Evolutionary conservation across 441 rosid genomes (phyloP), one percentile per base, ranked within the genome.

Genomic region (Croton setiger): DNA sequence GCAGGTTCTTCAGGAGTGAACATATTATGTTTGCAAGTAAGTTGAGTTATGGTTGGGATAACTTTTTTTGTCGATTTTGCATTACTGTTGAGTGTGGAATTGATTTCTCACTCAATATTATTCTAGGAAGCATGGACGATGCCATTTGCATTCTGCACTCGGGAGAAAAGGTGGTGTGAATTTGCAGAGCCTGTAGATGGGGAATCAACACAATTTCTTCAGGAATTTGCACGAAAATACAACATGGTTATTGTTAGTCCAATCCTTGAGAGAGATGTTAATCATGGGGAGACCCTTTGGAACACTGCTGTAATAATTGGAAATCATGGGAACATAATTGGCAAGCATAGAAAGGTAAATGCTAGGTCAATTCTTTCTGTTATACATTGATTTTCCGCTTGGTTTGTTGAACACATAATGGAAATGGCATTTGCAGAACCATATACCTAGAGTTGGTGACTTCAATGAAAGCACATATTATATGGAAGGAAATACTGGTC

Each of bases 401-500:
- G 53, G 44, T 56, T 69, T 72, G 8, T 72, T 61, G n/a, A 62
- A 60, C 31, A 41, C 23, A 63, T 74, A n/a, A 52, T 23, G 35
- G 45, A 35, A 11, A 51, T 20, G 63, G 59, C 55, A 66, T 76
- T 74, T 79, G 77, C 93, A 92, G 98, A 95, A 95, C 73, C 99
- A 95, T 69, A 95, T 95, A 73, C 99, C 99, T 43, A 78, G 99
- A 67, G 98, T 92, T 14, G 99, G 98, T 45, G 98, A 94, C 78
- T 94, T 94, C 81, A 94, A 94, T 37, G 99, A 95, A 84, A 95
- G 99, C 77, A 88, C 98, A 1, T 95, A 95, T 66, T 95, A 92
- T 71, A 92, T 95, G 97, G 99, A 92, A 88, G 99, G 99, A 70
- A 83, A 90, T 81, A 90, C 96, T 0, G 94, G 98, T 12, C 98